Conservation (phyloP, 768 basidiomycete species). For the Gloeophyllum trabeum region DNA sequence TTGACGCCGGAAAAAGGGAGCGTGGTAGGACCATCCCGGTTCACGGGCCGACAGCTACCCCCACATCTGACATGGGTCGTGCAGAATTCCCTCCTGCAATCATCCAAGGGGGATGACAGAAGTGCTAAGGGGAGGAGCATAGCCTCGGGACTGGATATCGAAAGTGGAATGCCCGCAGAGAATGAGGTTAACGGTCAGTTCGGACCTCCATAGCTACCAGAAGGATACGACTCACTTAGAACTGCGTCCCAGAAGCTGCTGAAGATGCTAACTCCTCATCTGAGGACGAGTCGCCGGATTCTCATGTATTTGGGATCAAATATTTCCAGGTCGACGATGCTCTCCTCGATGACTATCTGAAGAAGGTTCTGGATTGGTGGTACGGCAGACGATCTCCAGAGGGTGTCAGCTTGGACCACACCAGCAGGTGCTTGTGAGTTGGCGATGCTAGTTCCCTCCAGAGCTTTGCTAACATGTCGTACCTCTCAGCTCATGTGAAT, state of each 20-base stretch:
- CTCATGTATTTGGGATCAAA: neutral
- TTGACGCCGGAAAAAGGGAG: conserved; percentile 10
- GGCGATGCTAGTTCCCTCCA: neutral
- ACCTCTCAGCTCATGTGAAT: neutral
- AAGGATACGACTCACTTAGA: neutral
- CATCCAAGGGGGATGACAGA: too few species aligned
- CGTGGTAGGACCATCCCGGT: neutral
- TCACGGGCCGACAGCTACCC: too few species aligned
- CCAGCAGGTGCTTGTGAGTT: neutral
- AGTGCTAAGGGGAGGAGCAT: too few species aligned
- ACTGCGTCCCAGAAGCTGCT: neutral
- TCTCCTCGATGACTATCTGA: neutral
- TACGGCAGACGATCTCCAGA: neutral
- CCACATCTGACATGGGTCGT: too few species aligned
- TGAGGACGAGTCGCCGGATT: neutral
- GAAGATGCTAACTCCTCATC: neutral
- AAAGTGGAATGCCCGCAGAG: neutral
- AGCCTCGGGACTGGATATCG: too few species aligned
- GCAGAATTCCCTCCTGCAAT: too few species aligned
- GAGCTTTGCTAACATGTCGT: neutral
- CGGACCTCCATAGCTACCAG: neutral
- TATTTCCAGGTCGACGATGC: neutral
- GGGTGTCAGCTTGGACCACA: neutral
- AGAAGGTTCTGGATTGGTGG: neutral
- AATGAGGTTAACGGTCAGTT: neutral